Base-by-base conservation (phyloP, 1,284 basidiomycete species). In the Irpex lacteus region DNA sequence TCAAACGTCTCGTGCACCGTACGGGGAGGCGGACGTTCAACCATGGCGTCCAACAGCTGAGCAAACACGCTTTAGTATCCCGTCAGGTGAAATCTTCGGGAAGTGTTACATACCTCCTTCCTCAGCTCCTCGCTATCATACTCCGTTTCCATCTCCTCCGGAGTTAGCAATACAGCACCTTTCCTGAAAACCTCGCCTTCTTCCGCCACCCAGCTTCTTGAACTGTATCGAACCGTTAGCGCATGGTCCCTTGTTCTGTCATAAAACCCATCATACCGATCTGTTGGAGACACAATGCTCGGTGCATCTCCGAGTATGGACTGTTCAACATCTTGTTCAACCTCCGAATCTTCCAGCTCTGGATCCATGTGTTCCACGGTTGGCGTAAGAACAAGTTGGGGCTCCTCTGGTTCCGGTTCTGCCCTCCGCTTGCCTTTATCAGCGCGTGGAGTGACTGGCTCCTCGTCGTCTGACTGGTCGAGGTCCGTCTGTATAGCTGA, bases 121-220 rank as follows among this genome's bases (percentile, higher is more conserved):
- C 90, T 84, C 60, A 96, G 77, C 56, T 93, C 90, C 70, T 95
- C 93, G 0, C 92, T 90, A n/a, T 86, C 90, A 70, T 90, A 92
- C 74, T 89, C 91, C 26, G 86, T 88, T 74, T 93, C 93, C 85
- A 95, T 91, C 72, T 94, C 92, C 66, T 91, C 92, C 4, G 90
- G 88, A 0, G 91, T 89, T 8, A 97, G 80, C 9, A 94, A 81
- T 1, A 88, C 88, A 1, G 83, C 84, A 0, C 95, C 95, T 73
- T 95, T 95, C 59, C 95, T 82, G 79, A 98, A 98, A 37, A 98
- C 90, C 75, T 98, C 95, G 1, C 92, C 94, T 71, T 95, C 94
- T 71, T 95, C 94, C 68, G 88, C 91, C 0, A 95, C 90, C 89
- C 91, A 92, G 61, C 81, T 87, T 68, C 85, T 82, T 49, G 89